Base-by-base conservation (phyloP, 2,329 filamentous ascomycete genomes). In the Phialocephala subalpina region DNA sequence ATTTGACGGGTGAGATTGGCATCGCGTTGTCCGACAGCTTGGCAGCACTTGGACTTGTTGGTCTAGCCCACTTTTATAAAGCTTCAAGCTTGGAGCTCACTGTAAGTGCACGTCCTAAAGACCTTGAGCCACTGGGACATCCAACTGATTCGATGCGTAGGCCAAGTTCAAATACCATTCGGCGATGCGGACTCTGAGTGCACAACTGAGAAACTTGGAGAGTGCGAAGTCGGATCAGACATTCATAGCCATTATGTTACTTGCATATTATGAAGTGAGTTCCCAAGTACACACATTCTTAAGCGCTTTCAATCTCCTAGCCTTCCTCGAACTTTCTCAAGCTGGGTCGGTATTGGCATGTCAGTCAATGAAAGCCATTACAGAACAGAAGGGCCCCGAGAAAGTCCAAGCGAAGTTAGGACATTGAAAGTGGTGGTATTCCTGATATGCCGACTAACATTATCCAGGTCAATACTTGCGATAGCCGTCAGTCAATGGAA, bases 1-100 rank as follows among this genome's bases (percentile, higher is more conserved):
- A 73, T 38, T 35, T 80, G 78, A 11, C 73, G 80, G 71, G 83
- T 82, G 70, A 83, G 83, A 80, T 81, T 83, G 36, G 81, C 79
- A 35, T 36, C 29, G 68, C 68, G 2, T 57, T 75, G 45, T n/a
- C 65, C 9, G 69, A 74, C 45, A 66, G 61, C 7, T 58, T 75
- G n/a, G 42, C 66, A 16, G 60, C 69, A 29, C 58, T 75, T 22
- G 73, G 73, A 2, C 60, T 73, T 53, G 69, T 70, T 33, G 70
- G 73, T 0, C 67, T 74, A 2, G 64, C 70, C 9, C 63, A 71
- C 29, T 72, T 74, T 47, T 72, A 70, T 64, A 67, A 69, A 57
- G 66, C 63, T n/a, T 49, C 70, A 2, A 67, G 59, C 20, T 66
- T 73, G 3, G 57, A 68, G n/a, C 25, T 14, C 49, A 53, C 8